These are phyloP conservation scores for Ormosia emarginata DNA, from an alignment of 306 rosid species.

Conservation along the genomic window DNA sequence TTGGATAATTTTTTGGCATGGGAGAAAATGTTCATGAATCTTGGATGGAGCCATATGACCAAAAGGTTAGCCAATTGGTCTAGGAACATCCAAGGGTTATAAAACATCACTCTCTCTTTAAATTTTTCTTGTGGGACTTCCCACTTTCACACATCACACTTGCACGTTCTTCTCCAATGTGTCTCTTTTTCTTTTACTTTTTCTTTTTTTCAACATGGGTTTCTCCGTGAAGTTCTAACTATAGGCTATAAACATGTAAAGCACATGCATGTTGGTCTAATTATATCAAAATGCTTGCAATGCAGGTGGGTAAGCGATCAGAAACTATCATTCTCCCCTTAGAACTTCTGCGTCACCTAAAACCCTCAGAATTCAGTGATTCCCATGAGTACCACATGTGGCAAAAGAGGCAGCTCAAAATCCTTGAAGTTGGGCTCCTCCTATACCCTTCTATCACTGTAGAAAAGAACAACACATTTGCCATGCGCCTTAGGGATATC, in stretches of 20 bases:
- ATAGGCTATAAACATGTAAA: not conserved
- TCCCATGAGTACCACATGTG: slow-evolving; percentile 74
- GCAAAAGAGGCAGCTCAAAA: slow-evolving; percentile 83
- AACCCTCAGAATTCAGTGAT: slow-evolving; percentile 83
- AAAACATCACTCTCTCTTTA: too few species aligned
- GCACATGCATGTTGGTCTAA: not conserved
- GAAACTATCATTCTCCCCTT: slow-evolving; percentile 94
- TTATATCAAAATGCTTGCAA: not conserved
- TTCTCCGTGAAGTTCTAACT: not conserved
- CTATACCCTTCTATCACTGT: slow-evolving; percentile 62
- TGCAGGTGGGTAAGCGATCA: slow-evolving; percentile 78
- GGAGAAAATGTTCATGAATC: too few species aligned
- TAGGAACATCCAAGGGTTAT: too few species aligned
- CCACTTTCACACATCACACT: too few species aligned
- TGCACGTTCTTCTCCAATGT: too few species aligned
- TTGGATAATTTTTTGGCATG: too few species aligned
- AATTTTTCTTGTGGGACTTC: too few species aligned
- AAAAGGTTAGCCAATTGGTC: too few species aligned
- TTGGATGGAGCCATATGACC: too few species aligned
- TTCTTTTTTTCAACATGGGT: too few species aligned
- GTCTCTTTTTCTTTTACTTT: too few species aligned
- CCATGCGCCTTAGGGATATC: slow-evolving; percentile 68
- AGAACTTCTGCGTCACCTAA: slow-evolving; percentile 79
- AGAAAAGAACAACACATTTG: slow-evolving; percentile 58
- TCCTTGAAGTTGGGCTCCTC: slow-evolving; percentile 76